A percentile compares a stretch with the other conserved stretches of the same genome.
phyloP scores from a whole-genome alignment of 164 flowering plant genomes.

The Berberis thunbergii region DNA sequence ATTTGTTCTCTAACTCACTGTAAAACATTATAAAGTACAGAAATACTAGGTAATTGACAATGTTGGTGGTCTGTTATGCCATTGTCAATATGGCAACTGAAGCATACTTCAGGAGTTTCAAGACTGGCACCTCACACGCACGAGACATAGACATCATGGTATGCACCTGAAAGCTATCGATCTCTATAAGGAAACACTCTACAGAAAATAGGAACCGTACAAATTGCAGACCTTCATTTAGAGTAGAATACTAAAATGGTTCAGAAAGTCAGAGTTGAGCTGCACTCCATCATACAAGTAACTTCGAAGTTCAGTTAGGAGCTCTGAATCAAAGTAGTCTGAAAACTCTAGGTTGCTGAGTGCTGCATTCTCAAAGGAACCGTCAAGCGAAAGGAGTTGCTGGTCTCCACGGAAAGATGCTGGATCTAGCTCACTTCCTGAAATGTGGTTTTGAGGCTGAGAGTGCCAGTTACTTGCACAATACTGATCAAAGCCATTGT shows the following conservation, averaged over 20 bases:
- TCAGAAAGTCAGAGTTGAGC: constrained; percentile 41
- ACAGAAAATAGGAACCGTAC: constrained; percentile 18
- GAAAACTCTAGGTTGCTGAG: constrained; percentile 28
- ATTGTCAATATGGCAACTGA: background rate
- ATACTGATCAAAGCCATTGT: constrained; percentile 18
- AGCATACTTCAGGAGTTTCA: background rate
- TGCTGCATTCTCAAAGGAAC: constrained; percentile 22
- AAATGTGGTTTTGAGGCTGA: constrained; percentile 15
- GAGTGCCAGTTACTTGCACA: constrained; percentile 20
- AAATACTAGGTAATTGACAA: background rate
- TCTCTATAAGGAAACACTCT: constrained; percentile 7
- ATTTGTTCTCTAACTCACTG: too few relatives aligned
- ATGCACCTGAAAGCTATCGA: background rate
- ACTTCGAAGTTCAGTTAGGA: constrained; percentile 26
- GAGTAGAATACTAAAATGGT: constrained; percentile 32
- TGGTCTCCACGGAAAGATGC: constrained; percentile 28
- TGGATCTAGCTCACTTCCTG: constrained; percentile 20
- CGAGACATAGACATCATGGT: background rate
- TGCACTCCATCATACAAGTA: constrained; percentile 33
- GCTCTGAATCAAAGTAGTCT: constrained; percentile 26
- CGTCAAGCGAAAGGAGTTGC: constrained; percentile 27
- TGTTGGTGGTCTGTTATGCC: background rate
- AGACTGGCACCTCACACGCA: background rate
- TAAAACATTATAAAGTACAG: background rate
- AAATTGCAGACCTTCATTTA: constrained; percentile 58